These are phyloP conservation scores for Parietichytrium sp. DNA, from an alignment of 108 stramenopile species.

Conservation along the genomic window DNA sequence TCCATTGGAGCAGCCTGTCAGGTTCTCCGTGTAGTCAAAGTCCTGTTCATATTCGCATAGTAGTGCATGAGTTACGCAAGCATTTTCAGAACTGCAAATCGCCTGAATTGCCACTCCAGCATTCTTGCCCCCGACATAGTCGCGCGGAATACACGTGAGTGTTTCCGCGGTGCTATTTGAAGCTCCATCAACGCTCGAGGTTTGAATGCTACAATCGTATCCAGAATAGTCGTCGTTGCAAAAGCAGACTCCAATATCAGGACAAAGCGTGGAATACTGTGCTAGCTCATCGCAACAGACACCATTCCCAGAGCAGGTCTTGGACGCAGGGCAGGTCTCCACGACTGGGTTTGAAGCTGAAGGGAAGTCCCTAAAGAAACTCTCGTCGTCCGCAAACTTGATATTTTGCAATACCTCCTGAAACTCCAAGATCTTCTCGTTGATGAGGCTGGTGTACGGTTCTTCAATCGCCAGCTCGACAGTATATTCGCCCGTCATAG, in stretches of 20 bases:
- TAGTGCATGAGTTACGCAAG: not conserved
- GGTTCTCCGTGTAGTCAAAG: not conserved
- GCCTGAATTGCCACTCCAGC: not conserved
- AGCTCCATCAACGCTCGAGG: too few relatives aligned
- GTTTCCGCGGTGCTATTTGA: too few relatives aligned
- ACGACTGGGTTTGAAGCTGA: not conserved
- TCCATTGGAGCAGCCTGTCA: conserved; percentile 19
- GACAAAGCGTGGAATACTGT: not conserved
- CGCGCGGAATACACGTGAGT: conserved; percentile 18
- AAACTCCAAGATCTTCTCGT: too few relatives aligned
- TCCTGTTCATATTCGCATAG: not conserved
- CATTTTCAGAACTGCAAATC: not conserved
- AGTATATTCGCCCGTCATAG: too few relatives aligned
- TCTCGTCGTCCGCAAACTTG: not conserved
- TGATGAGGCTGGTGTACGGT: too few relatives aligned
- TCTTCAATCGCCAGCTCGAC: too few relatives aligned
- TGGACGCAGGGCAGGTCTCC: not conserved
- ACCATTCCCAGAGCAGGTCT: not conserved
- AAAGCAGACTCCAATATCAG: conserved; percentile 10
- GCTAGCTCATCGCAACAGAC: not conserved
- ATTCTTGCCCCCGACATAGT: not conserved
- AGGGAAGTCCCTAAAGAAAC: not conserved
- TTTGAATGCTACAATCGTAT: not conserved
- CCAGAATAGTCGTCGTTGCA: not conserved
- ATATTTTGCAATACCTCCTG: too few relatives aligned